phyloP scores from a whole-genome alignment of 2,329 filamentous ascomycete species.

The Xylariomycetidae sp. region DNA sequence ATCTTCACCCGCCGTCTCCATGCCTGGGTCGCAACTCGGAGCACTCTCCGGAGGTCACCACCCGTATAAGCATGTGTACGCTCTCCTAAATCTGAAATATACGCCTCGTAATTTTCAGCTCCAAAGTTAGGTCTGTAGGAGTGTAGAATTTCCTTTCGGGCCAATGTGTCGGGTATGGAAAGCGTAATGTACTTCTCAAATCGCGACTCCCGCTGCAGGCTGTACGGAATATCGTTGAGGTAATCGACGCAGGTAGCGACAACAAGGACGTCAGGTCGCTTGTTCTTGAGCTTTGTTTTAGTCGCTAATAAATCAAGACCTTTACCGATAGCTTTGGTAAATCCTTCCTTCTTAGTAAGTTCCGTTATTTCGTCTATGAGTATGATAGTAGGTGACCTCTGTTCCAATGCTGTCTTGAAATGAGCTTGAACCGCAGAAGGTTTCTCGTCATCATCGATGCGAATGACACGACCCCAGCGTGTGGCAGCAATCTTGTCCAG shows the following conservation, averaged over 20 bases:
- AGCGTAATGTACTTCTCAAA: constrained; percentile 67
- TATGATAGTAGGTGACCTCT: constrained; percentile 67
- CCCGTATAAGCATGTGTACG: constrained; percentile 86
- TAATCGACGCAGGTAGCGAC: constrained; percentile 70
- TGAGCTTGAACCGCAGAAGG: constrained; percentile 56
- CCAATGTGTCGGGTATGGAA: constrained; percentile 67
- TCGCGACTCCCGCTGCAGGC: constrained; percentile 60
- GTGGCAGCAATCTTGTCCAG: constrained; percentile 62
- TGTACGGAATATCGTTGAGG: constrained; percentile 65
- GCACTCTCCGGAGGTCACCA: constrained; percentile 65
- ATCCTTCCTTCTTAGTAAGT: constrained; percentile 58
- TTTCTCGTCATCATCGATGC: constrained; percentile 53
- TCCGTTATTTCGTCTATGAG: constrained; percentile 74
- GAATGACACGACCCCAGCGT: constrained; percentile 67
- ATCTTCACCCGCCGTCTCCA: constrained; percentile 16
- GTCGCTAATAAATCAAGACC: constrained; percentile 52
- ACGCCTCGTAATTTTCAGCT: constrained; percentile 43
- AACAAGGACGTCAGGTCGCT: constrained; percentile 60
- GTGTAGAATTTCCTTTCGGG: constrained; percentile 70
- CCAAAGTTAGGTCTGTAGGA: constrained; percentile 47
- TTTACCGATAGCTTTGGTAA: constrained; percentile 46
- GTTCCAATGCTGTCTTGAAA: constrained; percentile 64
- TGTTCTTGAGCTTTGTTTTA: constrained; percentile 30
- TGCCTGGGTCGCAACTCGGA: constrained; percentile 41
- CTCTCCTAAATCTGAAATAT: constrained; percentile 60